Evolutionary conservation across 768 basidiomycete species (phyloP).

Genomic region (Amyloporia xantha): DNA sequence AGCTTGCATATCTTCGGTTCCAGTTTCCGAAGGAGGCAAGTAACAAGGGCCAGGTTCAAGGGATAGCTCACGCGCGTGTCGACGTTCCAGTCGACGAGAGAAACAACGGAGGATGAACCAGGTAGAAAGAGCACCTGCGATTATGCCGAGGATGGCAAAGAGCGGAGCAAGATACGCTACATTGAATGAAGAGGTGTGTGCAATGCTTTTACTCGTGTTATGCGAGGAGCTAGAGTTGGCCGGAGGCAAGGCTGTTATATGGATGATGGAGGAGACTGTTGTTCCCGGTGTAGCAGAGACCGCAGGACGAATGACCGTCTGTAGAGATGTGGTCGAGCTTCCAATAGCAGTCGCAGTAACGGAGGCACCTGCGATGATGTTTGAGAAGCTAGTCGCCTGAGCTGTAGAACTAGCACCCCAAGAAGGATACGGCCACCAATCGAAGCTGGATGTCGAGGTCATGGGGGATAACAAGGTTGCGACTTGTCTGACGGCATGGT

Average conservation of each 20-base stretch:
- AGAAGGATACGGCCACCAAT: conserved; percentile 31
- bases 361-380: neutral
- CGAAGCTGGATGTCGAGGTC: conserved; percentile 17
- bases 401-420: conserved; percentile 12
- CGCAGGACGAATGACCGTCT: neutral
- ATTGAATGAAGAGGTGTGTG: conserved; percentile 14
- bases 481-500: neutral
- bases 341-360: too few relatives aligned
- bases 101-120: conserved; percentile 17
- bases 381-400: neutral
- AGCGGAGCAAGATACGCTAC: conserved; percentile 23
- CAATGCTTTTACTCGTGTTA: neutral
- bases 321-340: neutral
- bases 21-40: conserved; percentile 7
- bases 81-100: neutral
- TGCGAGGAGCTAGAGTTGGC: conserved; percentile 11
- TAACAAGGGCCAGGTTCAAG: conserved; percentile 26
- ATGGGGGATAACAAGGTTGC: neutral
- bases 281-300: neutral
- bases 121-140: conserved; percentile 16
- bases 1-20: neutral
- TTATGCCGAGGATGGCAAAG: conserved; percentile 21
- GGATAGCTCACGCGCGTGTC: neutral
- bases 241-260: conserved; percentile 23
- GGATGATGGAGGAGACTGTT: conserved; percentile 7